Evolutionary conservation across 2,329 filamentous ascomycete genomes (phyloP).

Genomic region (Pseudocercospora musae): DNA sequence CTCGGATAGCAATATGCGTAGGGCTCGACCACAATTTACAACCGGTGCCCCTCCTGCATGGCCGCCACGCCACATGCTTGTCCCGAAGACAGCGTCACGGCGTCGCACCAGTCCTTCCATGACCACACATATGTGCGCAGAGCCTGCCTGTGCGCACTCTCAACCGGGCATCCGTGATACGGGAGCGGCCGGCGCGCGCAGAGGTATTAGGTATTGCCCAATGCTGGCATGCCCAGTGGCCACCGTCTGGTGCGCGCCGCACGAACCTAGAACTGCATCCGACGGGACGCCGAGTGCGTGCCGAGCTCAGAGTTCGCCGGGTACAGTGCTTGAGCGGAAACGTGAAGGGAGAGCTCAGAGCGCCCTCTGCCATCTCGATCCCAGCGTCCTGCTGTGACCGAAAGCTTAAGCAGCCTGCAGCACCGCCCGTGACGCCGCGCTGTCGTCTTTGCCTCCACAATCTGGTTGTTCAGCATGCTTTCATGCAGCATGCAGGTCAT

Average conservation of each 20-base stretch:
- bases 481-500: slow-evolving; percentile 2
- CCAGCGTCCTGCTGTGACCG: background rate
- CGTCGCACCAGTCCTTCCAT: no score
- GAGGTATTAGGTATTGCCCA: no score
- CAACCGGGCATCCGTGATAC: background rate
- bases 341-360: no score
- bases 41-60: background rate
- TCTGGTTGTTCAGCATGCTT: slow-evolving; percentile 3
- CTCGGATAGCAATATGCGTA: background rate
- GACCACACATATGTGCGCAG: background rate
- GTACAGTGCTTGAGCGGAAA: background rate
- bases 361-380: background rate
- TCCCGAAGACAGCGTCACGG: background rate
- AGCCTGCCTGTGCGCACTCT: background rate
- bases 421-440: slow-evolving; percentile 8
- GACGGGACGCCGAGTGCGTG: background rate
- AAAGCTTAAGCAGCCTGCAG: slow-evolving; percentile 7
- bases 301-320: background rate
- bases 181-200: background rate
- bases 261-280: slow-evolving; percentile 1
- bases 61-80: background rate
- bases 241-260: background rate
- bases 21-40: background rate
- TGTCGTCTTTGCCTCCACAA: background rate
- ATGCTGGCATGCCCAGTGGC: background rate